Percentiles rank a stretch among this genome's conserved stretches.
phyloP scores from a whole-genome alignment of 768 basidiomycete species.

The Boletus sp. region DNA sequence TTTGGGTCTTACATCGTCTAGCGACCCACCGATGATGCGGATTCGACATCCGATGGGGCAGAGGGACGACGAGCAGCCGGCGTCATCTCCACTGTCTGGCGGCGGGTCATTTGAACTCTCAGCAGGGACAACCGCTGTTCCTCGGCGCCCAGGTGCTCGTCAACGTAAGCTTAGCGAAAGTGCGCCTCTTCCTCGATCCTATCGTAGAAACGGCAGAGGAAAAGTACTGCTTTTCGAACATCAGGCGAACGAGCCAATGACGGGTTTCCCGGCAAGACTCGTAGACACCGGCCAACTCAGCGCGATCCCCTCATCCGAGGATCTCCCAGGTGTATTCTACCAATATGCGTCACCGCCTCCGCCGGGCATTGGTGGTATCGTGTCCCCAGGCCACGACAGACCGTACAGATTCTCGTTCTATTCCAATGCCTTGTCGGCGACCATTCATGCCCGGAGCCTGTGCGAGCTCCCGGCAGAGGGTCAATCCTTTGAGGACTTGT shows the following conservation, averaged over 20 bases:
- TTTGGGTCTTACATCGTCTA: conserved; percentile 55
- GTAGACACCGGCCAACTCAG: conserved; percentile 31
- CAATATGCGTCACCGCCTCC: conserved; percentile 10
- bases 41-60: conserved; percentile 11
- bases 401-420: conserved; percentile 99
- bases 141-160: conserved; percentile 40
- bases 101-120: conserved; percentile 10
- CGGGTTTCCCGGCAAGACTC: conserved; percentile 43
- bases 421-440: conserved; percentile 86
- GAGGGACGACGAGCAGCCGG: conserved; percentile 5
- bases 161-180: conserved; percentile 88
- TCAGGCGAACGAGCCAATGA: conserved; percentile 44
- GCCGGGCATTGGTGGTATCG: conserved; percentile 30
- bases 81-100: neutral
- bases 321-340: conserved; percentile 28
- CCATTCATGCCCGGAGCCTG: conserved; percentile 91
- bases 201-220: conserved; percentile 59
- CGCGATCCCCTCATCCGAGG: conserved; percentile 40
- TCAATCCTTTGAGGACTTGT: conserved; percentile 89
- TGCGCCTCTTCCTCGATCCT: conserved; percentile 60
- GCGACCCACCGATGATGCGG: conserved; percentile 20
- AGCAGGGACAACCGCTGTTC: conserved; percentile 5
- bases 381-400: conserved; percentile 66
- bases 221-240: conserved; percentile 92
- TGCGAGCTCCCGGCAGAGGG: conserved; percentile 92